Percentiles rank a stretch among this genome's conserved stretches.
phyloP scores from a whole-genome alignment of 163 green algal species.

The Chlorella variabilis region DNA sequence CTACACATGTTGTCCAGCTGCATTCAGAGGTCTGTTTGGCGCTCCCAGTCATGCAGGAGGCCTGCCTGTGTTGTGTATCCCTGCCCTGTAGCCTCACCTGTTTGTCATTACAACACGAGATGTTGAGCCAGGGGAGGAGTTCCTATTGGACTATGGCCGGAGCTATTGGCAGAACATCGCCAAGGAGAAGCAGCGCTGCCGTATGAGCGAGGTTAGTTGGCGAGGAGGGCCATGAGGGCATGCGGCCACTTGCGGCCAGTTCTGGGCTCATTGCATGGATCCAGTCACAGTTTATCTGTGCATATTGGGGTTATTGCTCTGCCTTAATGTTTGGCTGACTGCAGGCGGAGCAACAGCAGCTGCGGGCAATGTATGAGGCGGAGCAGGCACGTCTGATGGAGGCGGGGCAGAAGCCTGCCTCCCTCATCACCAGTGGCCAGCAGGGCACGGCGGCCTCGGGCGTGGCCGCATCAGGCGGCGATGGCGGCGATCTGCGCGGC shows the following conservation, averaged over 20 bases:
- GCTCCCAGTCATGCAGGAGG: background rate
- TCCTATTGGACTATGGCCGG: constrained; percentile 15
- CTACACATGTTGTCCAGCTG: background rate
- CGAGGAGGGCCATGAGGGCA: too few species aligned
- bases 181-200: background rate
- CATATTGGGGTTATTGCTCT: too few species aligned
- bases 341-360: background rate
- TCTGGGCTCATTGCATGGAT: too few species aligned
- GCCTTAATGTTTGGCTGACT: too few species aligned
- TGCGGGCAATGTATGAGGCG: background rate
- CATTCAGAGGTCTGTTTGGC: background rate
- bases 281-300: too few species aligned
- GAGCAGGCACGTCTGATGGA: background rate
- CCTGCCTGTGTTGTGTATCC: background rate
- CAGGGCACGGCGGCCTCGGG: background rate
- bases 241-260: too few species aligned
- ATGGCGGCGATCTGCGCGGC: background rate
- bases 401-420: background rate
- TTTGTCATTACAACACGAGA: constrained; percentile 9
- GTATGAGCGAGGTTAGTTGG: background rate
- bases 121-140: constrained; percentile 16
- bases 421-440: background rate
- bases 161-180: background rate
- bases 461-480: background rate
- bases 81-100: constrained; percentile 11